Base-by-base conservation (phyloP, 164 flowering plant genomes). In the Magnolia kwangsiensis region DNA sequence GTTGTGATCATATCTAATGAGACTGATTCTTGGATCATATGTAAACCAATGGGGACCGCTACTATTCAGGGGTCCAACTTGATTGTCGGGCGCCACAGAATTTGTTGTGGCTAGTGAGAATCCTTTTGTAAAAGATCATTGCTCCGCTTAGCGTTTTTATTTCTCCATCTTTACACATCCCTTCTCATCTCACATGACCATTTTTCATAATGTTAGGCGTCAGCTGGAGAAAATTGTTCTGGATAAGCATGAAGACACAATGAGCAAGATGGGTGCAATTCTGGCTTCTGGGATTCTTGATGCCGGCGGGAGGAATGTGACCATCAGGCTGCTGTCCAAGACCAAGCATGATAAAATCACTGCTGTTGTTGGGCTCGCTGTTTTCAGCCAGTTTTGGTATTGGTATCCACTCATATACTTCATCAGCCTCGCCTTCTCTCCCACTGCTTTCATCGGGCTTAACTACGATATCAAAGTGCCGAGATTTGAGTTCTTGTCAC, bases 221-320 rank as follows among this genome's bases (percentile, higher is more conserved):
- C 99, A 96, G 79, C 67, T 96, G 81, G 99, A 96, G 82, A 96
- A 96, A 82, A 94, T 96, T 51, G 93, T 96, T 82, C 92, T 94
- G 66, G 99, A 96, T 81, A 96, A 96, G 85, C 99, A 96, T 80
- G 99, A 96, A 81, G 99, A 96, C 78, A 94, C 99, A 13, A 94
- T 96, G 98, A 96, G 99, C 88, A 96, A 96, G 89, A 96, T 96
- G 99, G 99, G 99, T 68, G 99, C 99, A 66, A 96, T 96, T 63
- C 86, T 96, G 75, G 99, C 99, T 74, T 91, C 99, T 45, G 99
- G 99, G 50, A 96, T 96, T 72, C 93, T 96, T 74, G 99, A 96
- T 83, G 99, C 99, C 74, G 99, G 98, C 80, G 98, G 99, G 50
- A 90, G 99, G 82, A 96, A 96, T 83, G 98, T 96, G 76, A 96